Evolutionary conservation across 805 yeast species (phyloP).

Genomic region (Jamesozyma lodderae): DNA sequence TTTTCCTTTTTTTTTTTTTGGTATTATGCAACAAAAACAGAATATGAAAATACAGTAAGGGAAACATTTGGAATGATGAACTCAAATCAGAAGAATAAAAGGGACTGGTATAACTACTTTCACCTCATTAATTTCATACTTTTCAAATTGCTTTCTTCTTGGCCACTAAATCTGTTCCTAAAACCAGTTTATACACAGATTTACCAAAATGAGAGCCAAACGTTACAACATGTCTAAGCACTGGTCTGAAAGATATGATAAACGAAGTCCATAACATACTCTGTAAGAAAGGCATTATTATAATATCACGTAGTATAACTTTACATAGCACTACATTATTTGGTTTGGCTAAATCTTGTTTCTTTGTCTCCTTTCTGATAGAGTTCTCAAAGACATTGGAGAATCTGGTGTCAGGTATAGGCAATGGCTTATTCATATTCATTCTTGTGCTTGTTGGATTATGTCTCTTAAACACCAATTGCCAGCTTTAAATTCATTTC

Average conservation of each 20-base stretch:
- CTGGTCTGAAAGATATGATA: conserved; percentile 34
- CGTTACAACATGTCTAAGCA: conserved; percentile 12
- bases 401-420: conserved; percentile 58
- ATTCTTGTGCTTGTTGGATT: not conserved
- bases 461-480: too few relatives aligned
- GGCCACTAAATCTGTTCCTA: conserved; percentile 1
- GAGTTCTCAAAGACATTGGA: conserved; percentile 49
- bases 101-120: not conserved
- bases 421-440: conserved; percentile 2
- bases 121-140: not conserved
- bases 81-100: too few relatives aligned
- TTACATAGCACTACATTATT: conserved; percentile 20
- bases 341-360: conserved; percentile 10
- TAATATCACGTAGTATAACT: conserved; percentile 43
- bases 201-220: not conserved
- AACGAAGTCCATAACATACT: conserved; percentile 40
- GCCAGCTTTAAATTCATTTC: too few relatives aligned
- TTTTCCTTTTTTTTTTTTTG: too few relatives aligned
- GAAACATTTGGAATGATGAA: too few relatives aligned
- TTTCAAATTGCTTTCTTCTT: not conserved
- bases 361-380: conserved; percentile 22
- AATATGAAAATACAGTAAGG: too few relatives aligned
- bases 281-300: conserved; percentile 46
- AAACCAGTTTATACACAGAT: not conserved
- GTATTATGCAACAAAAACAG: too few relatives aligned